Evolutionary conservation across 352 stramenopile genomes (phyloP), one percentile per base, ranked within the genome.

Genomic region (Pythium dissotocum): DNA sequence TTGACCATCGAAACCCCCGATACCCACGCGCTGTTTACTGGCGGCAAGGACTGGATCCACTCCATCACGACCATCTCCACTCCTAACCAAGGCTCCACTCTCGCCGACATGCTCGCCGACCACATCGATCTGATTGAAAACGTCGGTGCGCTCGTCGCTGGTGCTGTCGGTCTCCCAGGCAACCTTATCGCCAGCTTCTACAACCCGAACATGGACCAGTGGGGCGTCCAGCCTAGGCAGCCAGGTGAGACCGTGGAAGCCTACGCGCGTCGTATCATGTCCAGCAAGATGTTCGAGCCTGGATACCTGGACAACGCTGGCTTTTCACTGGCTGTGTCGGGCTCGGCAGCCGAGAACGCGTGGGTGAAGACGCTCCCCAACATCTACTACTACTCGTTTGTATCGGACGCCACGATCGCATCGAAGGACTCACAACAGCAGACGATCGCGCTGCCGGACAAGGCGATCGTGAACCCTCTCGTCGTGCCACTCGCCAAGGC

Each of bases 311-410:
- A 87, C 52, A 79, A 77, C 16, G 75, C 64, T 5, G 68, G 74
- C 42, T 83, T 61, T 58, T 73, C 69, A 28, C 49, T 87, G 33
- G 70, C 77, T 6, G 68, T 70, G 1, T 30, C 58, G 0, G 79
- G 79, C 0, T 72, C 79, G 0, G 70, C 67, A 42, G 73, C 74
- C 32, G 68, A 83, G 26, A 83, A 72, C 59, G 68, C 46, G 26
- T 87, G 79, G 79, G 76, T 85, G 51, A 66, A 73, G 52, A 88
- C 77, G 14, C 62, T 84, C 48, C 61, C 63, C 14, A 76, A 78
- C 32, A 61, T 88, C 1, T 86, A 79, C 67, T 85, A 88, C 75
- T 87, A 78, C 71, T 79, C 70, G 36, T 84, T 77, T 44, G 73
- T 77, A 3, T 75, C 73, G 2, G 67, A 73, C 16, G 73, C 73